Conservation (phyloP, 257 asterid species). For the Przewalskia tangutica region DNA sequence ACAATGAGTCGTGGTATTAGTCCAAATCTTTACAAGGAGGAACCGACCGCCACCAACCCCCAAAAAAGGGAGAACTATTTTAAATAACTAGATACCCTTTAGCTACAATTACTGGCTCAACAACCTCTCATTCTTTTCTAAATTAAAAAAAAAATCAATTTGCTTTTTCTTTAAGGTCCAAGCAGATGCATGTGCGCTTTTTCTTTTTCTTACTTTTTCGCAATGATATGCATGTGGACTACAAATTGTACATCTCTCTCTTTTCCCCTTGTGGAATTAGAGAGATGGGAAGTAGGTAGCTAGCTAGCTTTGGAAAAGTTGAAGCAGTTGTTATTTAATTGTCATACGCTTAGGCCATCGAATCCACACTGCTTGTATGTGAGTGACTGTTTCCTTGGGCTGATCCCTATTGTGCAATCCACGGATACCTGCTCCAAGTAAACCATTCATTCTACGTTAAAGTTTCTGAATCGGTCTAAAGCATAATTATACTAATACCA, state of each 20-base stretch:
- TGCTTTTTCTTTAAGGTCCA: not conserved
- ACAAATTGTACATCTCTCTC: not conserved
- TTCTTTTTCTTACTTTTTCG: not conserved
- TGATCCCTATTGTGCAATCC: conserved; percentile 72
- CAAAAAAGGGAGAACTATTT: not conserved
- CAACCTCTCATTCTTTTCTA: not conserved
- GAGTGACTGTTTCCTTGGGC: conserved; percentile 76
- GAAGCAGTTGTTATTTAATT: not conserved
- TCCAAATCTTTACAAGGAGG: conserved; percentile 14
- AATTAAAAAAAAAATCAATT: not conserved
- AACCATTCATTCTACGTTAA: not conserved
- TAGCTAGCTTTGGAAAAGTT: not conserved
- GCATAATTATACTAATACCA: too few species aligned
- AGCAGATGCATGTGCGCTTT: not conserved
- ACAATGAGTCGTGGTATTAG: not conserved
- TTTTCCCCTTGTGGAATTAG: not conserved
- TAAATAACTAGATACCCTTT: not conserved
- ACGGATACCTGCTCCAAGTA: conserved; percentile 52
- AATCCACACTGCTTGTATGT: conserved; percentile 75
- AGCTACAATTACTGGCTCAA: not conserved
- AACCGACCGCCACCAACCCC: too few species aligned
- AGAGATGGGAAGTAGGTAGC: not conserved
- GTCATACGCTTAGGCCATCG: conserved; percentile 84
- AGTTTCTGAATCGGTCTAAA: too few species aligned
- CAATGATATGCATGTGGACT: not conserved